Evolutionary conservation across 208 protist species (phyloP).

Genomic region (Trypanosoma avium): DNA sequence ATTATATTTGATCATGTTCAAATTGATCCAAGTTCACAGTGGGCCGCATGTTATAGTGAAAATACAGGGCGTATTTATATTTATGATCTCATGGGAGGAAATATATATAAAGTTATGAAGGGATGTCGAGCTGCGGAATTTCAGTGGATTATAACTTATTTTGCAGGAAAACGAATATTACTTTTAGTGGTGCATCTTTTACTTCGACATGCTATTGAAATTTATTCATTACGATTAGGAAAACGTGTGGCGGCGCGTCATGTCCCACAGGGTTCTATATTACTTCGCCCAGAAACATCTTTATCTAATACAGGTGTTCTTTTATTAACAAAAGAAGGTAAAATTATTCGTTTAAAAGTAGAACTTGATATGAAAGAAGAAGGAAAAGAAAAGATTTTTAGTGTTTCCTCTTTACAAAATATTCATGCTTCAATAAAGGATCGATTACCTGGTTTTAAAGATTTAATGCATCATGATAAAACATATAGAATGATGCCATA

Average conservation of each 20-base stretch:
- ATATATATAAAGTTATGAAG: slow-evolving; percentile 57
- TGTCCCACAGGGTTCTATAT: slow-evolving; percentile 46
- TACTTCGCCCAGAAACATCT: slow-evolving; percentile 40
- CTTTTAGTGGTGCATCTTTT: slow-evolving; percentile 70
- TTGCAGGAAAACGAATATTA: slow-evolving; percentile 37
- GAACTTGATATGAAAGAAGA: slow-evolving; percentile 16
- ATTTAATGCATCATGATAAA: not conserved
- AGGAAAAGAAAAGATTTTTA: not conserved
- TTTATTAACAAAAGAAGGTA: slow-evolving; percentile 25
- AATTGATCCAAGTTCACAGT: slow-evolving; percentile 73
- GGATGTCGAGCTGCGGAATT: slow-evolving; percentile 72
- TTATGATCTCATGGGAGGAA: slow-evolving; percentile 45
- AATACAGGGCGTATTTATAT: slow-evolving; percentile 67
- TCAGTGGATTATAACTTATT: slow-evolving; percentile 52
- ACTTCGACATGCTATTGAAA: slow-evolving; percentile 66
- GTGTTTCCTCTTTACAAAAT: not conserved
- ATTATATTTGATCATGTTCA: slow-evolving; percentile 43
- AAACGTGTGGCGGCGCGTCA: slow-evolving; percentile 58
- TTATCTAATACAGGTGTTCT: slow-evolving; percentile 10
- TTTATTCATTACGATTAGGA: slow-evolving; percentile 61
- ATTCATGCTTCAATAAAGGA: not conserved
- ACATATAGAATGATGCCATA: slow-evolving; percentile 3
- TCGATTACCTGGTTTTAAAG: not conserved
- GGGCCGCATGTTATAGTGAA: slow-evolving; percentile 53
- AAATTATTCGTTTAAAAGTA: slow-evolving; percentile 19